Evolutionary conservation across 768 basidiomycete species (phyloP), one percentile per base, ranked within the genome.

Genomic region (Gloeophyllum trabeum): DNA sequence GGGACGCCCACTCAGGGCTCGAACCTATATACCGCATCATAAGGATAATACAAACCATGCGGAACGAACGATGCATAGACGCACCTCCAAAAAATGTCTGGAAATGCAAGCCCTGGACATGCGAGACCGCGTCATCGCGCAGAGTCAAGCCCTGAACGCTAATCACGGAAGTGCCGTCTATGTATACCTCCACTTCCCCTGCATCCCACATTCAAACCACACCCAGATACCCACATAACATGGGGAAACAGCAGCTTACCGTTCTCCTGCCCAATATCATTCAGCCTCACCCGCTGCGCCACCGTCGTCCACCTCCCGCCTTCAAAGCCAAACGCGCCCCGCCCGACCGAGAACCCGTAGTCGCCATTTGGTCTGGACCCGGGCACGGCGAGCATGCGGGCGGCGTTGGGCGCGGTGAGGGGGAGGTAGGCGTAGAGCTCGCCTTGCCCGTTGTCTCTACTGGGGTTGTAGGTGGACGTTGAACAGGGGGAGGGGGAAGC

Each of bases 1-100:
- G 71, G 1, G 73, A 73, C 5, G 75, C 76, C 80, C 79, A 85
- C 6, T 76, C 72, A 1, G 61, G 45, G 4, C 63, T 62, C 48
- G 71, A 62, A 5, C 79, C 79, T 76, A 46, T 10, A 40, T 47
- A 19, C 14, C 18, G 19, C 23, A 44, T 39, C 14, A 21, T 30
- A 14, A 39, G 6, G 34, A 23, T 23, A 19, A 7, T n/a, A n/a
- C n/a, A n/a, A n/a, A n/a, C n/a, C n/a, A n/a, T n/a, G n/a, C n/a
- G 18, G 14, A n/a, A 21, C 34, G 35, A 23, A 21, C 37, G 18
- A 39, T 18, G 20, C 21, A 16, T 14, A 38, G 5, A 51, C 63
- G 42, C 49, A 76, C 79, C 81, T 35, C 82, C 83, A 47, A 88
- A 88, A 64, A 86, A 88, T 0, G 83, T 85, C 57, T 84, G 75